Conservation (phyloP, 2,329 filamentous ascomycete genomes). For the Nemania sp. region DNA sequence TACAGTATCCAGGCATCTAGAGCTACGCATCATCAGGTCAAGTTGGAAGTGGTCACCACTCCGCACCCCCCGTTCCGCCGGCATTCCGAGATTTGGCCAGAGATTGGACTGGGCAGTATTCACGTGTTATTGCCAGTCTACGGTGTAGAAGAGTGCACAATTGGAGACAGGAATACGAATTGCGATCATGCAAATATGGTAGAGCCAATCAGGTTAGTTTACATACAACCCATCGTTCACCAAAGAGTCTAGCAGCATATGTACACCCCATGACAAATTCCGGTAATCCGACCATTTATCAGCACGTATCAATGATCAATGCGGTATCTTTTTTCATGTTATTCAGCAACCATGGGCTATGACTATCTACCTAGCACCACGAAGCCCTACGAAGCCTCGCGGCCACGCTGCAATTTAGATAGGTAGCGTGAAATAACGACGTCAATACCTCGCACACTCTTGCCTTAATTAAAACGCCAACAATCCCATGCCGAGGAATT, state of each 20-base stretch:
- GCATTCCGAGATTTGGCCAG: slow-evolving; percentile 33
- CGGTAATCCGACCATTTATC: slow-evolving; percentile 26
- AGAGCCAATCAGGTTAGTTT: slow-evolving; percentile 26
- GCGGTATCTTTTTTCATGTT: slow-evolving; percentile 28
- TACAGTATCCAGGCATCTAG: slow-evolving; percentile 23
- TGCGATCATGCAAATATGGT: slow-evolving; percentile 17
- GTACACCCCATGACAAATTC: slow-evolving; percentile 30
- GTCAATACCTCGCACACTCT: slow-evolving; percentile 37
- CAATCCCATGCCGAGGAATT: slow-evolving; percentile 4
- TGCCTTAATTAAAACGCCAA: slow-evolving; percentile 31
- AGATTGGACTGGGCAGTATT: slow-evolving; percentile 28
- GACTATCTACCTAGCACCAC: slow-evolving; percentile 12
- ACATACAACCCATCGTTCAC: slow-evolving; percentile 8
- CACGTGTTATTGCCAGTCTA: slow-evolving; percentile 35
- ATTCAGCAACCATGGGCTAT: slow-evolving; percentile 30
- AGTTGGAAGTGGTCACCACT: slow-evolving; percentile 23
- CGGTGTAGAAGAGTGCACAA: slow-evolving; percentile 10
- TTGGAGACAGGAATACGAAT: slow-evolving; percentile 21
- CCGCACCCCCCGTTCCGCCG: slow-evolving; percentile 27
- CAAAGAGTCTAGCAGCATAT: slow-evolving; percentile 9
- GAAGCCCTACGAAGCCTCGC: slow-evolving; percentile 18
- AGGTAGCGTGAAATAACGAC: slow-evolving; percentile 10
- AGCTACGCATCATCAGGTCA: slow-evolving; percentile 32
- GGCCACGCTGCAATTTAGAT: slow-evolving; percentile 8
- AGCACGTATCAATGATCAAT: slow-evolving; percentile 19